Base-by-base conservation (phyloP, 352 stramenopile species). In the Phytophthora capsici region DNA sequence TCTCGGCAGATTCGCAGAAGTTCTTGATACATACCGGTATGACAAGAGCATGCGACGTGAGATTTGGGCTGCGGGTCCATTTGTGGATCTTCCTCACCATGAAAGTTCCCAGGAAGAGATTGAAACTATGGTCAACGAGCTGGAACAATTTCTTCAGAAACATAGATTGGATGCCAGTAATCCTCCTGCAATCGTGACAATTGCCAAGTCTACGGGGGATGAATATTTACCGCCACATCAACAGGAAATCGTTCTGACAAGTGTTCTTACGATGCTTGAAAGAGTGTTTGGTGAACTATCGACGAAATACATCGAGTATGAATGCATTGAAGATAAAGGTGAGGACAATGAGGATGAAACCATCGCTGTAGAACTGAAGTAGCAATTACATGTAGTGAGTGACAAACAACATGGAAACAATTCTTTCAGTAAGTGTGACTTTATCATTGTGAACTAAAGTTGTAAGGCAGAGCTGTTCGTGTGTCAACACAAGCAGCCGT, bases 171-270 rank as follows among this genome's bases (percentile, higher is more conserved):
- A 73, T n/a, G 16, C 36, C 7, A 22, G 13, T 14, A 65, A 73
- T 30, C 69, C 59, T 58, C 89, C 89, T n/a, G 57, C 69, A 10
- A 61, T 96, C n/a, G 80, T 96, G 43, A 95, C 88, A 5, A 85
- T 96, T 19, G 88, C 89, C 6, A 94, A 89, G 50, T 96, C 89
- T 5, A 86, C 78, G 1, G 72, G 73, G 2, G 89, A 96, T 43
- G 56, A 84, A 25, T 96, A 84, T 58, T 73, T 93, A 20, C 89
- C 88, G 6, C 73, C 77, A 0, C 66, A 89, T 38, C 86, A 95
- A 48, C 46, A 88, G 1, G 69, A 86, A 22, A 37, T 65, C 13
- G 78, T 95, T 8, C 63, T 87, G 1, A 26, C 62, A 10, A 58
- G 53, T 20, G 75, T 91, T 9, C 58, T 96, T 20, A 40, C 37